Evolutionary conservation across 257 asterid species (phyloP).

Genomic region (Lithospermum erythrorhizon): DNA sequence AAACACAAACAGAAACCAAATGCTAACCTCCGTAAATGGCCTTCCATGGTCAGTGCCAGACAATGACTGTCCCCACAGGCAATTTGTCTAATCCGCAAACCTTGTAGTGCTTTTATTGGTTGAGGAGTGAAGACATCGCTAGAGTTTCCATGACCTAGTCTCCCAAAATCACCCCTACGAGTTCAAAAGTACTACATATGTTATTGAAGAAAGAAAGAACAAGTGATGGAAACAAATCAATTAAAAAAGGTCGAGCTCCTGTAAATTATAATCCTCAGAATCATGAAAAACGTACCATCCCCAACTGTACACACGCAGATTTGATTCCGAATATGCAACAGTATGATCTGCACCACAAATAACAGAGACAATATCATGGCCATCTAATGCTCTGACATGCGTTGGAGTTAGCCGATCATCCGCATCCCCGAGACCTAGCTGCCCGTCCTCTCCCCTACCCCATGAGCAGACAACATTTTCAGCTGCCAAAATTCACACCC

Average conservation of each 20-base stretch:
- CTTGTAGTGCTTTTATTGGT: constrained; percentile 79
- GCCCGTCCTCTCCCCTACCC: constrained; percentile 99
- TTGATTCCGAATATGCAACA: constrained; percentile 67
- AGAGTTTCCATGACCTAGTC: constrained; percentile 96
- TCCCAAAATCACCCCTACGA: constrained; percentile 95
- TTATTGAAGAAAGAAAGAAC: background rate
- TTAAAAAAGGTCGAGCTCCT: too few species aligned
- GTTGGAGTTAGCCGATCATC: constrained; percentile 83
- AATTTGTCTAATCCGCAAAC: constrained; percentile 72
- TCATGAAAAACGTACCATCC: constrained; percentile 53
- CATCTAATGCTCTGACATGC: constrained; percentile 77
- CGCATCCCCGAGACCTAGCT: constrained; percentile 92
- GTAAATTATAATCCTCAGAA: background rate
- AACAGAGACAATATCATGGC: constrained; percentile 57
- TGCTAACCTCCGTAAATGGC: constrained; percentile 83
- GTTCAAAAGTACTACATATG: background rate
- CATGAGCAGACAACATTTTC: constrained; percentile 61
- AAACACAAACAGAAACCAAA: background rate
- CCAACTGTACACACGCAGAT: constrained; percentile 77
- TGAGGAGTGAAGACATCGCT: constrained; percentile 93
- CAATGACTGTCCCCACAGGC: constrained; percentile 99
- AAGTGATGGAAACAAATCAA: too few species aligned
- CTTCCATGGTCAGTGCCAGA: constrained; percentile 95
- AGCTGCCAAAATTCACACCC: background rate
- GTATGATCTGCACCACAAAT: constrained; percentile 95